These are phyloP conservation scores for Saccharomyces hybrid DNA, from an alignment of 1,139 yeast genomes.

Conservation along the genomic window DNA sequence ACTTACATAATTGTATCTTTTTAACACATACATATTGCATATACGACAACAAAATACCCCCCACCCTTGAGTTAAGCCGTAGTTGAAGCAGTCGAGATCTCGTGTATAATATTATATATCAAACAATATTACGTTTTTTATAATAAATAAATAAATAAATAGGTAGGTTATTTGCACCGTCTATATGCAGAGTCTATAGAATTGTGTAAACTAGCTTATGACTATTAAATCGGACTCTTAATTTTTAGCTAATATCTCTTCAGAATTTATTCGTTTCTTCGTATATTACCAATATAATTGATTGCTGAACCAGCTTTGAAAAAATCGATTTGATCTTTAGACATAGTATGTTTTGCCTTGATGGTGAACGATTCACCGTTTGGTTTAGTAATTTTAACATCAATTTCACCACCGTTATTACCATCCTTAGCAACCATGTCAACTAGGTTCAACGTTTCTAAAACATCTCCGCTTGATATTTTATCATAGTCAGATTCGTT, in stretches of 20 bases:
- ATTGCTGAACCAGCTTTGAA: conserved; percentile 97
- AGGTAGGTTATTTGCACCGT: not conserved
- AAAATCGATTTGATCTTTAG: conserved; percentile 89
- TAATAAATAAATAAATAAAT: not conserved
- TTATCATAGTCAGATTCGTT: conserved; percentile 82
- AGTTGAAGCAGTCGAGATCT: not conserved
- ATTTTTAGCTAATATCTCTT: not conserved
- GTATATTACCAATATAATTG: conserved; percentile 73
- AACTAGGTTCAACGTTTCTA: conserved; percentile 68
- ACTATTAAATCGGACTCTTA: not conserved
- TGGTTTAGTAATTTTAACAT: conserved; percentile 64
- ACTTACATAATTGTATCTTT: not conserved
- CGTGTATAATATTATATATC: not conserved
- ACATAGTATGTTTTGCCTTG: conserved; percentile 88
- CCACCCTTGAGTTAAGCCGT: not conserved
- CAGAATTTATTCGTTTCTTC: conserved; percentile 20
- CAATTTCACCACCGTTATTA: conserved; percentile 74
- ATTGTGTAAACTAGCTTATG: not conserved
- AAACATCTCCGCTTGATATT: conserved; percentile 65
- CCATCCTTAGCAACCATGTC: conserved; percentile 80
- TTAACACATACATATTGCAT: conserved; percentile 1
- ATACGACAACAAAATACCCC: not conserved
- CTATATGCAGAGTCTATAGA: conserved; percentile 2
- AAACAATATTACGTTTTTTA: not conserved
- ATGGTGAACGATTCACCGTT: conserved; percentile 67